Conservation (phyloP, 2,329 filamentous ascomycete species). For the Dothideomycetes sp. region DNA sequence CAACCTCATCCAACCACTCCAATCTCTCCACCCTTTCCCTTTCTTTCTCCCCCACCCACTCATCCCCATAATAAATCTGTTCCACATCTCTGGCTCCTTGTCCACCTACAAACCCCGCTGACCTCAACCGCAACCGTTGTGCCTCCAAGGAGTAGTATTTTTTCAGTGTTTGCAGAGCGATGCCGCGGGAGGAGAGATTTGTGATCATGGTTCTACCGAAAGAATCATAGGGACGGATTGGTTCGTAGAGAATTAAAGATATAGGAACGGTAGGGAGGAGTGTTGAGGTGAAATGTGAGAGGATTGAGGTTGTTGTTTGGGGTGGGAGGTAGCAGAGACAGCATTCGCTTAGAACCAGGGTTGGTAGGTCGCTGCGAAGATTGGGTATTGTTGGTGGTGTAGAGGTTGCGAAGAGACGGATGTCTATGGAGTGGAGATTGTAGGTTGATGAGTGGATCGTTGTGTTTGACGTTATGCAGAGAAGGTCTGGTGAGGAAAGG, state of each 20-base stretch:
- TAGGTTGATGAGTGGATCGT: constrained; percentile 43
- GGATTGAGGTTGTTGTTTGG: constrained; percentile 51
- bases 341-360: constrained; percentile 85
- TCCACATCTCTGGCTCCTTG: constrained; percentile 52
- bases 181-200: constrained; percentile 74
- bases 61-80: constrained; percentile 50
- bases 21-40: constrained; percentile 69
- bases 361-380: constrained; percentile 55
- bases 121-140: constrained; percentile 57
- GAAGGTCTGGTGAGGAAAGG: constrained; percentile 20
- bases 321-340: constrained; percentile 82
- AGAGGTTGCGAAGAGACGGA: constrained; percentile 48
- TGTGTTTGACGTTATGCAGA: constrained; percentile 31
- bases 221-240: constrained; percentile 69
- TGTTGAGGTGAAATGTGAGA: constrained; percentile 38
- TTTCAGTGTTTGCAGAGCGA: constrained; percentile 74
- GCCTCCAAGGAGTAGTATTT: constrained; percentile 58
- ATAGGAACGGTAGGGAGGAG: constrained; percentile 37
- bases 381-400: constrained; percentile 27
- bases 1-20: constrained; percentile 88
- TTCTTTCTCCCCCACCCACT: constrained; percentile 62
- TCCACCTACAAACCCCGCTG: constrained; percentile 55
- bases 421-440: constrained; percentile 53
- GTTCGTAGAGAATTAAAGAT: constrained; percentile 75
- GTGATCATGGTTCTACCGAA: constrained; percentile 90